Conservation (phyloP, 495 filamentous ascomycete species). For the Cercophora sp. region DNA sequence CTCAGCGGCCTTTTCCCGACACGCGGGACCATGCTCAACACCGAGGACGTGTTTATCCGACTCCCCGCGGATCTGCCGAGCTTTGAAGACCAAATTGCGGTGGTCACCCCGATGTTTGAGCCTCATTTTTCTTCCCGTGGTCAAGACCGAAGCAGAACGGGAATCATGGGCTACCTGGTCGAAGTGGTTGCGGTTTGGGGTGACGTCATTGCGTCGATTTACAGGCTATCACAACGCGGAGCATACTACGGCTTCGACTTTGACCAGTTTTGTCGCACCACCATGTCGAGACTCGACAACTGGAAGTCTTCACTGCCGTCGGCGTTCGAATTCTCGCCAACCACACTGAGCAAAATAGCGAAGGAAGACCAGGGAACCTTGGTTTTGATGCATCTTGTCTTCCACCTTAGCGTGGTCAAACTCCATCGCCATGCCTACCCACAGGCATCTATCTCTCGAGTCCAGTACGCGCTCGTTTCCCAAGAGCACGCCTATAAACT, state of each 20-base stretch:
- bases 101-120: conserved; percentile 56
- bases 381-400: conserved; percentile 57
- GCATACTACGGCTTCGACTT: conserved; percentile 33
- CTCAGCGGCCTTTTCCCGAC: conserved; percentile 55
- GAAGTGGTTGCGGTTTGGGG: conserved; percentile 61
- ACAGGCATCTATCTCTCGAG: not conserved
- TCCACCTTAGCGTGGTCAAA: conserved; percentile 57
- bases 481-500: conserved; percentile 22
- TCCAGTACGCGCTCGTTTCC: conserved; percentile 12
- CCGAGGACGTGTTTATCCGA: conserved; percentile 58
- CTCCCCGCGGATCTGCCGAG: conserved; percentile 55
- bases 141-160: conserved; percentile 25
- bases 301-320: conserved; percentile 42
- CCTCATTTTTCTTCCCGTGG: conserved; percentile 29
- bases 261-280: conserved; percentile 47
- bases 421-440: conserved; percentile 54
- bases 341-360: conserved; percentile 44
- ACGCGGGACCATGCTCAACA: conserved; percentile 39
- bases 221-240: conserved; percentile 50
- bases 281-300: conserved; percentile 51
- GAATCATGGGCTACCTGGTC: conserved; percentile 57
- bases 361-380: conserved; percentile 40
- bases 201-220: conserved; percentile 56
- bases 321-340: conserved; percentile 41
- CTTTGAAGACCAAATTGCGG: conserved; percentile 54